These are phyloP conservation scores for Parathielavia appendiculata DNA, from an alignment of 495 filamentous ascomycete species.

Conservation along the genomic window DNA sequence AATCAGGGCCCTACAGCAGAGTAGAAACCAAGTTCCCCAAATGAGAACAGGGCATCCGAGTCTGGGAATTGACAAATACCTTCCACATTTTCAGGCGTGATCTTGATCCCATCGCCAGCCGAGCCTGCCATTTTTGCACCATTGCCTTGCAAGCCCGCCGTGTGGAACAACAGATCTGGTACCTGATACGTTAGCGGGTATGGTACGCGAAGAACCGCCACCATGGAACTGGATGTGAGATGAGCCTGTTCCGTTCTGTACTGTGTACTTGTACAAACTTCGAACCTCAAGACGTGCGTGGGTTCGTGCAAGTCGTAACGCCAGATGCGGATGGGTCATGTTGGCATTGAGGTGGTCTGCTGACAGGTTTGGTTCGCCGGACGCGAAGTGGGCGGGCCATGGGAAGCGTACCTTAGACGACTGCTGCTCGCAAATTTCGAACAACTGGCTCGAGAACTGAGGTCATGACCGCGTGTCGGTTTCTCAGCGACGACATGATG, in stretches of 20 bases:
- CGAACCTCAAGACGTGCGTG: not conserved
- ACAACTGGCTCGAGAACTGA: not conserved
- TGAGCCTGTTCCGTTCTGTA: not conserved
- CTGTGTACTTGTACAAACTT: not conserved
- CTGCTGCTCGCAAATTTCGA: not conserved
- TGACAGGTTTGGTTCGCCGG: slow-evolving; percentile 27
- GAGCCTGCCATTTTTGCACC: slow-evolving; percentile 13
- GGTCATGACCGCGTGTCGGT: not conserved
- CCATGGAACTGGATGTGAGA: not conserved
- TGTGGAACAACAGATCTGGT: slow-evolving; percentile 16
- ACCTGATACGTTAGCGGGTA: slow-evolving; percentile 6
- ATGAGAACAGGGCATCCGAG: not conserved
- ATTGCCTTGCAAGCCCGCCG: not conserved
- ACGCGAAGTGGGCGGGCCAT: too few species aligned
- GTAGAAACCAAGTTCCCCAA: not conserved
- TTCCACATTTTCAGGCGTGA: not conserved
- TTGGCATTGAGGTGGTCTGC: slow-evolving; percentile 18
- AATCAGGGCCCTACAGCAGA: too few species aligned
- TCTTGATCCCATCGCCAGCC: not conserved
- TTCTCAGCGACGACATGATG: not conserved
- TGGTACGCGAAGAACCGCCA: not conserved
- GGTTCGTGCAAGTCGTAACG: not conserved
- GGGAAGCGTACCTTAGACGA: too few species aligned
- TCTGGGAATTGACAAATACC: not conserved
- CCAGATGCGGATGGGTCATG: not conserved